phyloP scores from a whole-genome alignment of 2,329 filamentous ascomycete species.

The Claviceps monticola region DNA sequence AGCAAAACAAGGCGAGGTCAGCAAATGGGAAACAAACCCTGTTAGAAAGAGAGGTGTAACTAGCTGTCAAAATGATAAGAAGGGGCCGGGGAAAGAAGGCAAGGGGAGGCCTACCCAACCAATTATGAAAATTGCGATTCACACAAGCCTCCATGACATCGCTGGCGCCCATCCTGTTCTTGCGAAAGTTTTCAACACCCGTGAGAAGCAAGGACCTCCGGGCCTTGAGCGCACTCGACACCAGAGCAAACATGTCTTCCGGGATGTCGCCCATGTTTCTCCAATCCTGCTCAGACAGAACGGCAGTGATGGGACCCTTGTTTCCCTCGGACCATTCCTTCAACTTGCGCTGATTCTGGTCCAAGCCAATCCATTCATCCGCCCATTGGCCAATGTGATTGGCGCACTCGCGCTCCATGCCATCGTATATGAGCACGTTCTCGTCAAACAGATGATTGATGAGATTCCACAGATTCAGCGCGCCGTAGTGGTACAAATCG shows the following conservation, averaged over 20 bases:
- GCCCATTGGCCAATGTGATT: slow-evolving; percentile 22
- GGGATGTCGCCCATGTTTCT: slow-evolving; percentile 15
- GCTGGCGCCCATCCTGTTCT: slow-evolving; percentile 1
- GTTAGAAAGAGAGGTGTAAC: neutral
- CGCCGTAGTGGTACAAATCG: slow-evolving; percentile 33
- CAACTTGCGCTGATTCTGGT: slow-evolving; percentile 19
- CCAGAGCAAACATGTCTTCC: slow-evolving; percentile 16
- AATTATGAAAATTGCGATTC: slow-evolving; percentile 18
- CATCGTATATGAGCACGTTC: slow-evolving; percentile 21
- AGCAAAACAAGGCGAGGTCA: neutral
- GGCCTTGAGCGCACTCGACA: slow-evolving; percentile 19
- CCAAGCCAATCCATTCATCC: slow-evolving; percentile 20
- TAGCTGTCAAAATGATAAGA: neutral
- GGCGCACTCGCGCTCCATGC: slow-evolving; percentile 13
- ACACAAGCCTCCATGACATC: slow-evolving; percentile 15
- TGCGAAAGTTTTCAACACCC: slow-evolving; percentile 4
- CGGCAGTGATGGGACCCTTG: slow-evolving; percentile 12
- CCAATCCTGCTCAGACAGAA: slow-evolving; percentile 17
- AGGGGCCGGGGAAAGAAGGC: neutral
- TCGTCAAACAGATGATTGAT: slow-evolving; percentile 26
- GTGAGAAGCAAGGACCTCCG: slow-evolving; percentile 17
- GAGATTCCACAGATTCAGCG: slow-evolving; percentile 34
- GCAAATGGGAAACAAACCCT: neutral
- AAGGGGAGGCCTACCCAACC: slow-evolving; percentile 19
- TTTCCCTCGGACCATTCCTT: slow-evolving; percentile 12